phyloP scores from a whole-genome alignment of 257 asterid genomes.

The Forsythia suspensa region DNA sequence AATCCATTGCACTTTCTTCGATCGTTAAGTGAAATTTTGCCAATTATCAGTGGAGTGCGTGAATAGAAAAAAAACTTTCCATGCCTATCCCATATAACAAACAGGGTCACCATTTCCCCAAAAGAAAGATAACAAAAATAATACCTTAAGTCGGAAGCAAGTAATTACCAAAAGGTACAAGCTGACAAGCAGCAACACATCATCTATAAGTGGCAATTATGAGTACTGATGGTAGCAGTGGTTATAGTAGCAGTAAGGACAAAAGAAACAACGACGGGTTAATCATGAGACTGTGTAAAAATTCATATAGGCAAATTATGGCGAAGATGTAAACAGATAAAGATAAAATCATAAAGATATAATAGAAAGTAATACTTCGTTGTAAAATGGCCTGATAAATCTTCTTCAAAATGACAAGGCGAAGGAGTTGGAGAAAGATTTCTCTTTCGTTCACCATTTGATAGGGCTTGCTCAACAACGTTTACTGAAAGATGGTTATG shows the following conservation, averaged over 20 bases:
- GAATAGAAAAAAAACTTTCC: neutral
- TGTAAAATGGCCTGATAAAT: conserved; percentile 20
- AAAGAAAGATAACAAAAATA: neutral
- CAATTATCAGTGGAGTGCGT: neutral
- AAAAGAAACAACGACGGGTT: conserved; percentile 1
- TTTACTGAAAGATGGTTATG: conserved; percentile 37
- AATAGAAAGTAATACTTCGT: conserved; percentile 37
- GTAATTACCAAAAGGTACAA: neutral
- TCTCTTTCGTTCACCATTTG: conserved; percentile 35
- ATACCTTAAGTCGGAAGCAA: neutral
- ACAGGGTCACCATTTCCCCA: neutral
- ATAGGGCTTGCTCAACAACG: conserved; percentile 26
- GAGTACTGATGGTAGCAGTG: neutral
- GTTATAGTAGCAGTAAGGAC: neutral
- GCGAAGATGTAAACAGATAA: neutral
- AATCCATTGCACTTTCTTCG: neutral
- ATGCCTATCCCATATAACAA: neutral
- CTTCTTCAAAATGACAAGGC: conserved; percentile 31
- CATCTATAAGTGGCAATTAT: neutral
- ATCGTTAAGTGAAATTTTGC: neutral
- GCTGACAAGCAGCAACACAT: neutral
- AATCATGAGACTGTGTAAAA: neutral
- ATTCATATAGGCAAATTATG: neutral
- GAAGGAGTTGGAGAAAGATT: conserved; percentile 28
- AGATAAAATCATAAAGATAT: conserved; percentile 9